phyloP scores from a whole-genome alignment of 176 grass and related monocot genomes.

The Aegilops speltoides region DNA sequence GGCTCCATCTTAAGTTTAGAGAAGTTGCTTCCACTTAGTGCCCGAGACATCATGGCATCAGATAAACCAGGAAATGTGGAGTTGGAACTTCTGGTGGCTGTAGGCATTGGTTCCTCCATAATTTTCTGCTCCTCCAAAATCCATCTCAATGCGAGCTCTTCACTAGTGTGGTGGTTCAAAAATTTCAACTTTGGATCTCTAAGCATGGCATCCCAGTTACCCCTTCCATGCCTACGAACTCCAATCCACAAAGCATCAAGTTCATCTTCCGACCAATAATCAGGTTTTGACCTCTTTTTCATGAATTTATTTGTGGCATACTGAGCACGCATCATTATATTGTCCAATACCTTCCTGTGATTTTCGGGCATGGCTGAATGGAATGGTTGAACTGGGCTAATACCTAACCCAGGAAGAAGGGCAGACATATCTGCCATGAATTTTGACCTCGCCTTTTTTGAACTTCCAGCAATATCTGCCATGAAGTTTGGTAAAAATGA shows the following conservation, averaged over 20 bases:
- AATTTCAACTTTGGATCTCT: constrained; percentile 89
- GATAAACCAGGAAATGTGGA: constrained; percentile 66
- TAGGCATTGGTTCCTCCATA: constrained; percentile 64
- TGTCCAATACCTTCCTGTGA: constrained; percentile 93
- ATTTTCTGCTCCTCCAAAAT: constrained; percentile 84
- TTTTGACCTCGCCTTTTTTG: constrained; percentile 65
- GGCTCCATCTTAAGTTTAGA: constrained; percentile 67
- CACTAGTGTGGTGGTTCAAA: constrained; percentile 57
- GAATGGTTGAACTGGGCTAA: constrained; percentile 52
- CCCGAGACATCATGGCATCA: constrained; percentile 89
- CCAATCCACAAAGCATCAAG: constrained; percentile 98
- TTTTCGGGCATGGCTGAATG: constrained; percentile 84
- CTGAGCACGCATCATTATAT: constrained; percentile 82
- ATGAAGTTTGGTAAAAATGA: constrained; percentile 77
- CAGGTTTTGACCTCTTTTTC: constrained; percentile 74
- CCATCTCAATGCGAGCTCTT: constrained; percentile 93
- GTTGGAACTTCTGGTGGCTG: constrained; percentile 53
- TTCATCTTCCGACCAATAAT: constrained; percentile 97
- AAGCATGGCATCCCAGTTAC: constrained; percentile 97
- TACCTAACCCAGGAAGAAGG: constrained; percentile 64
- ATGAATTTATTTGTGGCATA: constrained; percentile 72
- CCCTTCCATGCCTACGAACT: constrained; percentile 92
- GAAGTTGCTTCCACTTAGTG: constrained; percentile 77
- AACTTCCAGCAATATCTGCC: constrained; percentile 51
- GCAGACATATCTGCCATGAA: constrained; percentile 48